These are phyloP conservation scores for Colletotrichum magnum DNA, from an alignment of 2,329 filamentous ascomycete species.

Conservation along the genomic window DNA sequence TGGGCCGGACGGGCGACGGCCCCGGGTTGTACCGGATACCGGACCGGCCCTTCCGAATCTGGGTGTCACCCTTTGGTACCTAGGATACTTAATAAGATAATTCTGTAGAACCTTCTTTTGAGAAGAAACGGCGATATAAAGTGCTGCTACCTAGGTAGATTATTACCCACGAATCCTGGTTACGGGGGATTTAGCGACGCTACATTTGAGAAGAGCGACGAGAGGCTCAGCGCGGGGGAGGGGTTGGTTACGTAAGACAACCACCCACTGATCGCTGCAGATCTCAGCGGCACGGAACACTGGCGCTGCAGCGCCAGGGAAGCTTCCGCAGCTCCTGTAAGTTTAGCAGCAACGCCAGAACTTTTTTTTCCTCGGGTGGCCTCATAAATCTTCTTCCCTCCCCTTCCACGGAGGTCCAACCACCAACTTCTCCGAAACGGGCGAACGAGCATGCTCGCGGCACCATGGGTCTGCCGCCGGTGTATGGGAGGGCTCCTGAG, in stretches of 20 bases:
- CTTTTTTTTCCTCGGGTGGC: not conserved
- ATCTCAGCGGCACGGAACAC: too few species aligned
- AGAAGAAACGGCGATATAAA: too few species aligned
- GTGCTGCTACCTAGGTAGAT: too few species aligned
- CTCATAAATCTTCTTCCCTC: not conserved
- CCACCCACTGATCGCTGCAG: too few species aligned
- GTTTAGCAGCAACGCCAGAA: slow-evolving; percentile 1
- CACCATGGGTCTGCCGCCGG: slow-evolving; percentile 68
- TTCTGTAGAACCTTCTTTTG: too few species aligned
- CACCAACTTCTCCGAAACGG: not conserved
- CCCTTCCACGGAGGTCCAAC: not conserved
- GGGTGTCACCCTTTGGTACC: too few species aligned
- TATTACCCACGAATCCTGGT: too few species aligned
- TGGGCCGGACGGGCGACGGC: not conserved
- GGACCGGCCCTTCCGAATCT: too few species aligned
- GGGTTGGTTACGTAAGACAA: slow-evolving; percentile 21
- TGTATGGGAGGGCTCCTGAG: slow-evolving; percentile 58
- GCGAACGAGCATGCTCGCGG: slow-evolving; percentile 51
- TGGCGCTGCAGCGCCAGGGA: not conserved
- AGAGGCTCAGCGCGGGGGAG: too few species aligned
- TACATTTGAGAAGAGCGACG: too few species aligned
- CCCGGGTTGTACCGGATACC: not conserved
- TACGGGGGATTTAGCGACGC: too few species aligned
- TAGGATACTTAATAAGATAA: too few species aligned
- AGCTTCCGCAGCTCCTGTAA: slow-evolving; percentile 15